Base-by-base conservation (phyloP, 139 green algal species). In the Pedinophyceae sp. region DNA sequence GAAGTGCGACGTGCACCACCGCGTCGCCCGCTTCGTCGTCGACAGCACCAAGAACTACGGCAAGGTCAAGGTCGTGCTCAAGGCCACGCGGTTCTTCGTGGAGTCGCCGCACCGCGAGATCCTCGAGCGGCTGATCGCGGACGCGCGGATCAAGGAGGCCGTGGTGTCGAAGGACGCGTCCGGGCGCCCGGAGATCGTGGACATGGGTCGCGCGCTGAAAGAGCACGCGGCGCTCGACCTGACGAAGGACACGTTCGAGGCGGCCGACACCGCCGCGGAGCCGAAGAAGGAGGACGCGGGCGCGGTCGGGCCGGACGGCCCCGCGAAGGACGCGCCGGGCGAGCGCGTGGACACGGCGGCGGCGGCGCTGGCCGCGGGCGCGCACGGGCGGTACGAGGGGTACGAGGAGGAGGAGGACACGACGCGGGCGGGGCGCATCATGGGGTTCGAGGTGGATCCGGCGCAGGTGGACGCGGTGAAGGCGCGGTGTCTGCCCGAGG, bases 61-160 rank as follows among this genome's bases (percentile, higher is more conserved):
- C 58, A 94, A 94, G 71, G 83, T 92, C 3, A 97, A 97, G 79
- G 75, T 97, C 30, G 89, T 97, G 59, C 74, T 98, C 53, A 78
- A 95, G 70, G 71, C 79, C 41, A 95, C 95, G 71, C 69, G 57
- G 16, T 97, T 95, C 66, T 93, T 83, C 45, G 85, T 98, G 23
- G 91, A 98, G 72, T 92, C 75, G 4, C 50, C 60, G 1, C 55
- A 92, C 64, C 71, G 71, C 1, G 66, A 84, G 20, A 70, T 96
- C 26, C 72, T 96, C 20, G 55, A 74, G 19, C 60, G 60, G 28
- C 68, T 95, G 40, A 61, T 91, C 24, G 10, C 34, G n/a, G 80
- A 90, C 52, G 20, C 61, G 0, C 34, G 55, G 45, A 77, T 73
- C 30, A 13, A 19, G 23, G 34, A 50, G 13, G 55, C 41, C 10